Percentiles rank a stretch among this genome's conserved stretches.
phyloP scores from a whole-genome alignment of 345 rosid genomes.

The Aquilaria sinensis region DNA sequence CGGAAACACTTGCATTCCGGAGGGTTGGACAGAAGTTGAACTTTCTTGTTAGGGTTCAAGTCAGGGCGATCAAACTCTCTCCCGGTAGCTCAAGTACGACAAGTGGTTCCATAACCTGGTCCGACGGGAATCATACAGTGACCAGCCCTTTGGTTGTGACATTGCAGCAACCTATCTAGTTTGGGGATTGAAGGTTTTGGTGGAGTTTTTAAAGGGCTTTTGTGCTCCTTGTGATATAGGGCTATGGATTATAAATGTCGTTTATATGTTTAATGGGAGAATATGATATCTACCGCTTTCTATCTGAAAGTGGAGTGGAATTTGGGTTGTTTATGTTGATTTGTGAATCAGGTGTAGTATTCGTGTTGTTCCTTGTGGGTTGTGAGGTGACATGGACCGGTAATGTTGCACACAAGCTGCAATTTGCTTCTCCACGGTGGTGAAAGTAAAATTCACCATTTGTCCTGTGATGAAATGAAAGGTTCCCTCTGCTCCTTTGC shows the following conservation, averaged over 20 bases:
- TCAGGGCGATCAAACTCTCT: slow-evolving; percentile 40
- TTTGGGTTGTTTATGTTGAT: background rate
- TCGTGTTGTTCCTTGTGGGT: too few species aligned
- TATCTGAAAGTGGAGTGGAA: slow-evolving; percentile 24
- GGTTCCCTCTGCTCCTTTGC: too few species aligned
- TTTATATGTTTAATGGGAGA: slow-evolving; percentile 13
- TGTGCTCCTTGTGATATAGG: slow-evolving; percentile 4
- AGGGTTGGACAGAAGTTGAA: slow-evolving; percentile 66
- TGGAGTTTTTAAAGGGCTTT: background rate
- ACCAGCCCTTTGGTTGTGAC: slow-evolving; percentile 82
- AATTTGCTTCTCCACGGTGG: too few species aligned
- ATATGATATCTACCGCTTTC: slow-evolving; percentile 21
- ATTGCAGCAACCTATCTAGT: slow-evolving; percentile 83
- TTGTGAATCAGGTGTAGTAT: too few species aligned
- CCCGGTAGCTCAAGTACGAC: slow-evolving; percentile 46
- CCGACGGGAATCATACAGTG: slow-evolving; percentile 74
- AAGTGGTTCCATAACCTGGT: slow-evolving; percentile 76
- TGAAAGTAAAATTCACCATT: too few species aligned
- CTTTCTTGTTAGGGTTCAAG: slow-evolving; percentile 53
- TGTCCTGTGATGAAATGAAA: too few species aligned
- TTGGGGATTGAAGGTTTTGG: slow-evolving; percentile 13
- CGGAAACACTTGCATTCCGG: slow-evolving; percentile 51
- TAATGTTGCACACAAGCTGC: too few species aligned
- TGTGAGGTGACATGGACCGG: too few species aligned
- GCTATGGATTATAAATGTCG: slow-evolving; percentile 1